Evolutionary conservation across 805 yeast genomes (phyloP).

Genomic region (Candida nonsorbophila): DNA sequence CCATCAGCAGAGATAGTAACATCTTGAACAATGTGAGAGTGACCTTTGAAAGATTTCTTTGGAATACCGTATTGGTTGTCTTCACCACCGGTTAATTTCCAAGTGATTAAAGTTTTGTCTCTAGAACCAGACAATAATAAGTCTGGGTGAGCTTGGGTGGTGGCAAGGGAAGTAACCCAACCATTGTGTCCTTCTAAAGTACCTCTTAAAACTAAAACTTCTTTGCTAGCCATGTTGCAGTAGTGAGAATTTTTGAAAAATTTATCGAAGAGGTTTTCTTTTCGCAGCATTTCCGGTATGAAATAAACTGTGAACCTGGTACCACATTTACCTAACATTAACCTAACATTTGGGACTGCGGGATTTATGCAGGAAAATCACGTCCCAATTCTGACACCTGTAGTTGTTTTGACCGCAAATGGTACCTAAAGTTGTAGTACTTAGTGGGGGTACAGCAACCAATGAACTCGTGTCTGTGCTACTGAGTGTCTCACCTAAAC

Average conservation of each 20-base stretch:
- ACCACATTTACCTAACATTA: too few species aligned
- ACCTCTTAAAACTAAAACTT: constrained; percentile 99
- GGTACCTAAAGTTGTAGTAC: constrained; percentile 22
- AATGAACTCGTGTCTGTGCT: constrained; percentile 66
- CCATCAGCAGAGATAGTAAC: constrained; percentile 98
- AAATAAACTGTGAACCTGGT: too few species aligned
- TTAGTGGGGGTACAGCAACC: constrained; percentile 89
- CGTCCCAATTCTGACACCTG: too few species aligned
- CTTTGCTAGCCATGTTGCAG: constrained; percentile 69
- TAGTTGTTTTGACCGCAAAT: constrained; percentile 1
- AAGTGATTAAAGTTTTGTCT: constrained; percentile 96
- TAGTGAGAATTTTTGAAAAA: constrained; percentile 6
- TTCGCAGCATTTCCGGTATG: too few species aligned
- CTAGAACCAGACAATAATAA: constrained; percentile 96
- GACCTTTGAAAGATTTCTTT: constrained; percentile 95
- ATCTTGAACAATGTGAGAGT: constrained; percentile 98
- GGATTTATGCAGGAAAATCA: background rate
- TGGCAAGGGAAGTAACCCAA: constrained; percentile 98
- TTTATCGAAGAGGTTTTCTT: constrained; percentile 7
- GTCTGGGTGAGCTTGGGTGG: constrained; percentile 97
- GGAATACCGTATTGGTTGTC: constrained; percentile 93
- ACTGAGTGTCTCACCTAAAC: constrained; percentile 33
- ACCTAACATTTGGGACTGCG: too few species aligned
- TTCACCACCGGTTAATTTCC: constrained; percentile 96
- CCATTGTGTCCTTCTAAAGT: constrained; percentile 84